Conservation (phyloP, 495 filamentous ascomycete genomes). For the Darksidea phi region DNA sequence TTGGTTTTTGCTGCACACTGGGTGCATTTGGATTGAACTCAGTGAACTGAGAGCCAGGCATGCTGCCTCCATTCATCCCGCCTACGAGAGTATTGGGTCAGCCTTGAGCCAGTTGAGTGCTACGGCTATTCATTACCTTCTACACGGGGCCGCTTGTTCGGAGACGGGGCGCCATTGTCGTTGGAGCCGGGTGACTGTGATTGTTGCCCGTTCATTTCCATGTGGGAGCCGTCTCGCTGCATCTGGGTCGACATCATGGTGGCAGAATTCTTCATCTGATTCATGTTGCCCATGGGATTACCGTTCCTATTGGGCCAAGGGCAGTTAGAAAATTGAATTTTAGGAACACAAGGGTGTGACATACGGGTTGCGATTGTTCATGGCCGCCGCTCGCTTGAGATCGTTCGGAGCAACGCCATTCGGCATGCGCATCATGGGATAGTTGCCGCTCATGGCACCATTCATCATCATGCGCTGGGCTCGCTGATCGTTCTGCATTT, state of each 20-base stretch:
- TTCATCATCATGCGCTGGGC: conserved; percentile 66
- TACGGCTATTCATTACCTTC: conserved; percentile 72
- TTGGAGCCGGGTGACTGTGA: conserved; percentile 77
- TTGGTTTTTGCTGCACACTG: conserved; percentile 72
- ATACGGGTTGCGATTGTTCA: conserved; percentile 73
- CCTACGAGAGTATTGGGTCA: conserved; percentile 64
- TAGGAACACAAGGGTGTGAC: conserved; percentile 30
- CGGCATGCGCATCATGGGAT: conserved; percentile 58
- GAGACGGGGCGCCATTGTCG: conserved; percentile 81
- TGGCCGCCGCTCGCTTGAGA: conserved; percentile 70
- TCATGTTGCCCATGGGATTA: conserved; percentile 57
- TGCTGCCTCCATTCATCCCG: conserved; percentile 70
- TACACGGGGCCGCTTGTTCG: conserved; percentile 80
- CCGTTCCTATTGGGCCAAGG: conserved; percentile 61
- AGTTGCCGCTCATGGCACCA: conserved; percentile 55
- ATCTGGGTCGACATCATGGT: conserved; percentile 63
- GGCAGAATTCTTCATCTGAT: conserved; percentile 60
- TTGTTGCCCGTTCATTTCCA: conserved; percentile 79
- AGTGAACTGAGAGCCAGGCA: conserved; percentile 71
- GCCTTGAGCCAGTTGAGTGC: conserved; percentile 24
- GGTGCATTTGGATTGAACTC: conserved; percentile 61
- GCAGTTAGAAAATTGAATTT: conserved; percentile 22
- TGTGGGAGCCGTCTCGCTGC: conserved; percentile 80
- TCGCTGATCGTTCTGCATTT: conserved; percentile 54
- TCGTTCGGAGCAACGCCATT: conserved; percentile 54